Percentiles rank a stretch among this genome's conserved stretches.
phyloP scores from a whole-genome alignment of 768 basidiomycete species.

The Arthromyces matolae region DNA sequence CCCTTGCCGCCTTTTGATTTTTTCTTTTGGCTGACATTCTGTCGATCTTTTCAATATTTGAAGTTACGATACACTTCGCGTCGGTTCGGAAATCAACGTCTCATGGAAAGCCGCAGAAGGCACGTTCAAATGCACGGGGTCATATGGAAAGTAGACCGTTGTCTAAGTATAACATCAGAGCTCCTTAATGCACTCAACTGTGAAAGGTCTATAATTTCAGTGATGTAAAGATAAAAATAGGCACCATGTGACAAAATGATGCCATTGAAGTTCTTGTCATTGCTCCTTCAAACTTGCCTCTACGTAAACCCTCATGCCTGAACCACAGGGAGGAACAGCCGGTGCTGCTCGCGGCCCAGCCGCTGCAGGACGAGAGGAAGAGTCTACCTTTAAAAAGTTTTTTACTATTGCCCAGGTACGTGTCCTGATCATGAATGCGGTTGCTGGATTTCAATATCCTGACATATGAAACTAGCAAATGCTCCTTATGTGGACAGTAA shows the following conservation, averaged over 20 bases:
- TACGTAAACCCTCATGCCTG: constrained; percentile 15
- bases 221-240: background rate
- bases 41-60: background rate
- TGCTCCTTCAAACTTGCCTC: background rate
- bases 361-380: constrained; percentile 12
- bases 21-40: background rate
- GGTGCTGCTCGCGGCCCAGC: constrained; percentile 9
- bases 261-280: background rate
- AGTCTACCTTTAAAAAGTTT: constrained; percentile 17
- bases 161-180: too few species aligned
- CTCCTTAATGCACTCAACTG: too few species aligned
- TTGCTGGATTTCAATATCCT: background rate
- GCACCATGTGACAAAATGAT: constrained; percentile 13
- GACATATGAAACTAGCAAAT: constrained; percentile 51
- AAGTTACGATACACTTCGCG: constrained; percentile 37
- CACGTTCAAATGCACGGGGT: constrained; percentile 56
- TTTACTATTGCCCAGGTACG: constrained; percentile 26
- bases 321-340: constrained; percentile 15
- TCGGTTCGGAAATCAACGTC: constrained; percentile 43
- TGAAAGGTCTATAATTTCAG: background rate
- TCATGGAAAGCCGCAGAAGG: constrained; percentile 43
- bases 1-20: too few species aligned
- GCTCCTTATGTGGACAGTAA: constrained; percentile 59
- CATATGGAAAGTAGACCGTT: constrained; percentile 34
- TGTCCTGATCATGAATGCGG: background rate